Conservation (phyloP, 2,329 filamentous ascomycete genomes). For the Penicillium sp. region DNA sequence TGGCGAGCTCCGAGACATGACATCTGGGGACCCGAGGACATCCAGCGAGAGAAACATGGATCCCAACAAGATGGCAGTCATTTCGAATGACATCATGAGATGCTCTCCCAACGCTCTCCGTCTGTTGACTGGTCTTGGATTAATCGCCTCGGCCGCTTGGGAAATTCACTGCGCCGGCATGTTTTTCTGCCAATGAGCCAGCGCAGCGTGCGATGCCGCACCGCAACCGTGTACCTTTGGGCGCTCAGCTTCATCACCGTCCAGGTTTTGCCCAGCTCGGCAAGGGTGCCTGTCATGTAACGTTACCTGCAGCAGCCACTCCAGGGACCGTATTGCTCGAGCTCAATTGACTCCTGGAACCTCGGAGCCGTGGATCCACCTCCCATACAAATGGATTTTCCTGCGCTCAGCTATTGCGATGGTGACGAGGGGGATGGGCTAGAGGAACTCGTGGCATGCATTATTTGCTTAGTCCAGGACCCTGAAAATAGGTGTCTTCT, state of each 20-base stretch:
- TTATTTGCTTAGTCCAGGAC: slow-evolving; percentile 4
- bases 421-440: not conserved
- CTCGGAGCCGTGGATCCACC: slow-evolving; percentile 3
- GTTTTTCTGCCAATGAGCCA: slow-evolving; percentile 5
- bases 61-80: not conserved
- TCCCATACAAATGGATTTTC: too few relatives aligned
- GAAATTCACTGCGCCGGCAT: slow-evolving; percentile 8
- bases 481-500: too few relatives aligned
- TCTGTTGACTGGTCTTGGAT: slow-evolving; percentile 6
- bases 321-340: slow-evolving; percentile 4
- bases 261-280: not conserved
- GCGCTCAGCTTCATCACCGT: too few relatives aligned
- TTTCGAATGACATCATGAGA: slow-evolving; percentile 11
- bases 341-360: slow-evolving; percentile 9
- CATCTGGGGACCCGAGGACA: slow-evolving; percentile 2
- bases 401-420: too few relatives aligned
- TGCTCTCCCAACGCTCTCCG: too few relatives aligned
- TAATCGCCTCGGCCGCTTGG: slow-evolving; percentile 5
- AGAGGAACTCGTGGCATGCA: slow-evolving; percentile 15
- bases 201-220: not conserved
- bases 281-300: slow-evolving; percentile 13
- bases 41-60: not conserved
- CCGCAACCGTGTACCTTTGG: too few relatives aligned
- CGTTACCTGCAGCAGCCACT: slow-evolving; percentile 18
- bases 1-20: slow-evolving; percentile 8